Evolutionary conservation across 148 eudicot genomes (phyloP).

Genomic region (Rhododendron williamsianum): DNA sequence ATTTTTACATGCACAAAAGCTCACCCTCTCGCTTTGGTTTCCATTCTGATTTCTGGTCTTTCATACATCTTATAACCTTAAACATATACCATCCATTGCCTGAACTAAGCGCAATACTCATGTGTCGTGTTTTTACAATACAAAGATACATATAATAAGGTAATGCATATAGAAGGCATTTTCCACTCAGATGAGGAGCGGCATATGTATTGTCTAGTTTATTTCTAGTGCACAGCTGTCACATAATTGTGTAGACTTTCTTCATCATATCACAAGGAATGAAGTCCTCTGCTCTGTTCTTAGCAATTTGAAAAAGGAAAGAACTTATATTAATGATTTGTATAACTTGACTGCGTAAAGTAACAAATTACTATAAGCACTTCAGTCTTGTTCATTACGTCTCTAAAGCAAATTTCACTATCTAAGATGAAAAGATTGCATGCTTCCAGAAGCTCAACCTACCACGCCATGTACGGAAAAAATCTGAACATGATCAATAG

Average conservation of each 20-base stretch:
- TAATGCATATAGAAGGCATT: neutral
- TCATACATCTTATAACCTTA: neutral
- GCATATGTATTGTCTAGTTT: neutral
- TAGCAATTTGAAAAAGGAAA: neutral
- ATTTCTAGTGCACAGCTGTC: too few relatives aligned
- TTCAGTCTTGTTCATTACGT: neutral
- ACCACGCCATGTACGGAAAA: slow-evolving; percentile 93
- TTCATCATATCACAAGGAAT: neutral
- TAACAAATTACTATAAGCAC: neutral
- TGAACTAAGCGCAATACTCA: neutral
- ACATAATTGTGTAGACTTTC: neutral
- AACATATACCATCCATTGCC: neutral
- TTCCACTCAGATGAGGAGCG: neutral
- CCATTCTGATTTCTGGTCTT: neutral
- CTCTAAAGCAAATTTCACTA: neutral
- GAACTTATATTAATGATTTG: neutral
- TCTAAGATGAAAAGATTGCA: neutral
- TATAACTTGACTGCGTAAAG: neutral
- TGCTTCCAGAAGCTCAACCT: slow-evolving; percentile 22
- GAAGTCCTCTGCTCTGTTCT: neutral
- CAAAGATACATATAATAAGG: neutral
- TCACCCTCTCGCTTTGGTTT: neutral
- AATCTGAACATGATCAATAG: slow-evolving; percentile 74
- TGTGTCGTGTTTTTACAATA: neutral
- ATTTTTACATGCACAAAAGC: neutral